phyloP scores from a whole-genome alignment of 2,329 filamentous ascomycete genomes.

The Fusarium cicatricum region DNA sequence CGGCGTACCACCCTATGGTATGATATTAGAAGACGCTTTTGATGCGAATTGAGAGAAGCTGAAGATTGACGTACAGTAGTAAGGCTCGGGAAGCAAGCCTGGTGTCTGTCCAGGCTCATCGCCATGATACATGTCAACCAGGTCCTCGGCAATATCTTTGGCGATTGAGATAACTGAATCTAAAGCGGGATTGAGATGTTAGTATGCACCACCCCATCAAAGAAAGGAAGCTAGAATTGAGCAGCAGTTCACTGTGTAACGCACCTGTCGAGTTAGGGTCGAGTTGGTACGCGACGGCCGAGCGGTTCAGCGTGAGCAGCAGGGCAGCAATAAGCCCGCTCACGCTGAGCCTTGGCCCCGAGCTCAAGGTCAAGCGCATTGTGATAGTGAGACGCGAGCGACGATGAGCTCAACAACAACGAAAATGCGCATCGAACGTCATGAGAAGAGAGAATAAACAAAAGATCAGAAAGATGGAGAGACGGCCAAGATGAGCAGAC shows the following conservation, averaged over 20 bases:
- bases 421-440: conserved; percentile 21
- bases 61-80: conserved; percentile 57
- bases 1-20: conserved; percentile 72
- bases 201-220: background rate
- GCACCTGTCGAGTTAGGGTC: conserved; percentile 49
- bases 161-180: conserved; percentile 60
- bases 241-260: conserved; percentile 18
- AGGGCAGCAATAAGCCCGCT: conserved; percentile 35
- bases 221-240: background rate
- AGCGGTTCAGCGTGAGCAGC: conserved; percentile 38
- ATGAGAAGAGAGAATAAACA: conserved; percentile 22
- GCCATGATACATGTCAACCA: conserved; percentile 55
- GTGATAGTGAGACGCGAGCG: conserved; percentile 20
- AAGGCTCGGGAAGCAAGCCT: conserved; percentile 61
- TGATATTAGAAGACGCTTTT: conserved; percentile 6
- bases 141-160: conserved; percentile 60
- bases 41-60: background rate
- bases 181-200: conserved; percentile 37
- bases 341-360: conserved; percentile 21
- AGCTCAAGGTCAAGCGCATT: conserved; percentile 33
- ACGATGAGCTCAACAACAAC: conserved; percentile 30
- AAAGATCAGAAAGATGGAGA: conserved; percentile 11
- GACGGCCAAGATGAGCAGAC: background rate
- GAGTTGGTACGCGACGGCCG: conserved; percentile 47
- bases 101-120: conserved; percentile 59